These are phyloP conservation scores for Talaromyces sp. DNA, from an alignment of 2,329 filamentous ascomycete species.

Conservation along the genomic window DNA sequence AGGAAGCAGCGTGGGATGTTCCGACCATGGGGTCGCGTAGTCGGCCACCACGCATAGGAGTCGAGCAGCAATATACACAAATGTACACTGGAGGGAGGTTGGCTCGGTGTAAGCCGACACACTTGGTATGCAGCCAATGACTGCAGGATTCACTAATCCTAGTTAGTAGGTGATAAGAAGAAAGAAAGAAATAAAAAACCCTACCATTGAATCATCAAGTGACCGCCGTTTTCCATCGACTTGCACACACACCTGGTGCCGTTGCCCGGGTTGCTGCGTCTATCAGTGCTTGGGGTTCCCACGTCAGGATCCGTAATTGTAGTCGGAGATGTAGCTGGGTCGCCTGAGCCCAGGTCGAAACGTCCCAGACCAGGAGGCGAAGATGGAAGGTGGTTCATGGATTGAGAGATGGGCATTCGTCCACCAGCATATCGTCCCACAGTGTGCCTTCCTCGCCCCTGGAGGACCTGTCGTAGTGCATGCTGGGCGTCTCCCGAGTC, in stretches of 20 bases:
- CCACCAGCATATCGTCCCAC: slow-evolving; percentile 24
- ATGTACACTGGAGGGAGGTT: slow-evolving; percentile 45
- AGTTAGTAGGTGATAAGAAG: slow-evolving; percentile 2
- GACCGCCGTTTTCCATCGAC: slow-evolving; percentile 48
- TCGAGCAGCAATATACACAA: slow-evolving; percentile 47
- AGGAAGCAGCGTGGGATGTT: slow-evolving; percentile 28
- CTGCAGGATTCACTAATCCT: slow-evolving; percentile 51
- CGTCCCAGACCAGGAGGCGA: slow-evolving; percentile 37
- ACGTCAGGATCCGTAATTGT: slow-evolving; percentile 47
- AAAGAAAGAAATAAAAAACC: slow-evolving; percentile 8
- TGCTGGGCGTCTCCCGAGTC: slow-evolving; percentile 40
- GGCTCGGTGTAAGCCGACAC: slow-evolving; percentile 49
- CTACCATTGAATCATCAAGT: slow-evolving; percentile 56
- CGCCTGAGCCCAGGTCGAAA: slow-evolving; percentile 32
- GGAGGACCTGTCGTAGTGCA: slow-evolving; percentile 42
- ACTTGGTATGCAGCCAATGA: slow-evolving; percentile 58
- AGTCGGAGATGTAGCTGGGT: slow-evolving; percentile 44
- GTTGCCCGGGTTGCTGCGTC: slow-evolving; percentile 46
- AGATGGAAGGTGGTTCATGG: slow-evolving; percentile 34
- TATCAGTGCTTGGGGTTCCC: slow-evolving; percentile 49
- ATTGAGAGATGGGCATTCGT: slow-evolving; percentile 25
- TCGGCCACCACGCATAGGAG: slow-evolving; percentile 34
- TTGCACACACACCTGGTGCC: slow-evolving; percentile 57
- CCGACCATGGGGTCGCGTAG: slow-evolving; percentile 27
- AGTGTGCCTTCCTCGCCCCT: slow-evolving; percentile 24